Base-by-base conservation (phyloP, 2,329 filamentous ascomycete species). In the Pestalotiopsis sp. region DNA sequence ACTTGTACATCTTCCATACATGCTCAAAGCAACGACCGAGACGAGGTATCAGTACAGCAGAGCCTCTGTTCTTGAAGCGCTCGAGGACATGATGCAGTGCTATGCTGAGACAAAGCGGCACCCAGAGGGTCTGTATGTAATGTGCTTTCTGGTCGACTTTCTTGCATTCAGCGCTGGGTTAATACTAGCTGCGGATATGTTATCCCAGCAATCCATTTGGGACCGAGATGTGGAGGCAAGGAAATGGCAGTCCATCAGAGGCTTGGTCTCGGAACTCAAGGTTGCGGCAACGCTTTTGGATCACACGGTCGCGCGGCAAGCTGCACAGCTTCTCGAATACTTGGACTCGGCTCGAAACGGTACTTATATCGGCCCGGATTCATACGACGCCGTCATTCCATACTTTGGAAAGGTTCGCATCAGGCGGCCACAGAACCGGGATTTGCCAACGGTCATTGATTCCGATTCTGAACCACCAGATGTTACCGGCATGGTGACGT, bases 101-200 rank as follows among this genome's bases (percentile, higher is more conserved):
- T 61, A 66, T 39, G 9, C 20, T 2, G 56, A 60, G 4, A 59
- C 14, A 31, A 20, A 23, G 17, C 14, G 25, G 14, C 64, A 66
- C 64, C 52, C 64, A 4, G 52, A 66, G 12, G 64, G 64, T 31
- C 23, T 20, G 12, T 39, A 23, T 14, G 64, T 59, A 7, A 66
- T 66, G 39, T 66, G 64, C 13, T 66, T 66, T 31, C 52, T 66
- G 12, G 25, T 66, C 36, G 64, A 66, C 56, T 59, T 60, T n/a
- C 36, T 58, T 7, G 64, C 64, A 7, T 66, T 66, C 56, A 66
- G 56, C n/a, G 25, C 64, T 3, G 64, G 64, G 3, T 23, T 66
- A n/a, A 49, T 66, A 17, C 27, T 66, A 36, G 56, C 56, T 14
- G 27, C 56, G 17, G 64, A 66, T 27, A n/a, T 66, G 25, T 36